Base-by-base conservation (phyloP, 2,329 filamentous ascomycete genomes). In the Bimuria novae-zelandiae region DNA sequence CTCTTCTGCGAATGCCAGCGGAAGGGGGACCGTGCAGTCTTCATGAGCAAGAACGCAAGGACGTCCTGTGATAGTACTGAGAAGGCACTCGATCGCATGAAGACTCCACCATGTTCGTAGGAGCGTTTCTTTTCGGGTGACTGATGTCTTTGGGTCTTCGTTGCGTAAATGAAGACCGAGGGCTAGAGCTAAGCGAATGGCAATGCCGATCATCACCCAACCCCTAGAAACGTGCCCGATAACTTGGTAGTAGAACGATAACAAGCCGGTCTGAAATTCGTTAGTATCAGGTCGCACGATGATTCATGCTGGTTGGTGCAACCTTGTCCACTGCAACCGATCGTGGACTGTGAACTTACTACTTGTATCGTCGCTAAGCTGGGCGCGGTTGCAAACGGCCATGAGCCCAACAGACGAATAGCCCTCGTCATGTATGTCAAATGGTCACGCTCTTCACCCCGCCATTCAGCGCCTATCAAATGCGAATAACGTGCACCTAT, bases 141-240 rank as follows among this genome's bases (percentile, higher is more conserved):
- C 51, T 10, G 62, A 37, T 5, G 63, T 43, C 6, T 56, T 57
- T 4, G 59, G 60, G 25, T 68, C 65, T 29, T 71, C 63, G 37
- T 76, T 76, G 3, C 70, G 64, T 17, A 77, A 43, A 44, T 77
- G 73, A 11, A 78, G 57, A 8, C 74, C 75, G 1, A 75, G 64
- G 5, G 69, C 66, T 25, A 71, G 49, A 11, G 68, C 75, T 33
- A 73, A 69, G 17, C 75, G 68, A 16, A 76, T 56, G 1, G 72
- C 70, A 2, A 74, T 53, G 14, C 74, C 72, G 37, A 72, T 69
- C 50, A 71, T 68, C 16, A 70, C 55, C 72, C 72, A 78, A 23
- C 54, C 70, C 54, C 50, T 65, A 14, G 62, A 67, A 0, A 68
- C 60, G 48, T 63, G 65, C 2, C 65, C 67, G 6, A 69, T 64